Base-by-base conservation (phyloP, 768 basidiomycete genomes). In the Cantharellus anzutake region DNA sequence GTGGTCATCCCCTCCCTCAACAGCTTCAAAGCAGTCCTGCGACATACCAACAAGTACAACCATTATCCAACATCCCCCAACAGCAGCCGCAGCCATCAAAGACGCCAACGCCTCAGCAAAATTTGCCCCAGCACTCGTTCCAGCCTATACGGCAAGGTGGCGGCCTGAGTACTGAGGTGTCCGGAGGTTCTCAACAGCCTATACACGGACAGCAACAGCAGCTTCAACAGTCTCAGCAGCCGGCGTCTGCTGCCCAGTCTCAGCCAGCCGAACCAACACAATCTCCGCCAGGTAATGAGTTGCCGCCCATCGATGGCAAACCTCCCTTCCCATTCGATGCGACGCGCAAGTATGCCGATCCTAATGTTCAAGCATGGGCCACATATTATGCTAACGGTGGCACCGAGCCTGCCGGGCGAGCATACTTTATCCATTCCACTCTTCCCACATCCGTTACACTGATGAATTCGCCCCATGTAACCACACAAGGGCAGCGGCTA, bases 351-450 rank as follows among this genome's bases (percentile, higher is more conserved):
- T 91, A 91, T 64, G 70, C 79, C 14, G 87, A 91, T 67, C 78
- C 80, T 59, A 87, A 87, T 63, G 86, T 82, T 29, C 86, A 89
- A 67, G 84, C 84, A 0, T 90, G 87, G 87, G 87, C 85, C 3
- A 78, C 81, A 64, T 91, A 91, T 69, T 90, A 90, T 67, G 81
- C 82, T 0, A 79, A 82, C 61, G 88, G 88, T 35, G 87, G 87
- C 2, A 78, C 70, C 52, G 87, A 89, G 61, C 68, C 74, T 0
- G 80, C 83, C 3, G 88, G 88, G 4, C 73, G 82, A 4, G 83
- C 89, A 42, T 91, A 91, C 71, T 91, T 91, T 65, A 70, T 59
- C 0, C 61, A 60, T 20, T 57, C 59, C 16, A 62, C 62, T 2
- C 56, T 63, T 11, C 62, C 62, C 41, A 37, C 35, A 37, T 55